Evolutionary conservation across 768 basidiomycete species (phyloP).

Genomic region (Termitomyces sp.): DNA sequence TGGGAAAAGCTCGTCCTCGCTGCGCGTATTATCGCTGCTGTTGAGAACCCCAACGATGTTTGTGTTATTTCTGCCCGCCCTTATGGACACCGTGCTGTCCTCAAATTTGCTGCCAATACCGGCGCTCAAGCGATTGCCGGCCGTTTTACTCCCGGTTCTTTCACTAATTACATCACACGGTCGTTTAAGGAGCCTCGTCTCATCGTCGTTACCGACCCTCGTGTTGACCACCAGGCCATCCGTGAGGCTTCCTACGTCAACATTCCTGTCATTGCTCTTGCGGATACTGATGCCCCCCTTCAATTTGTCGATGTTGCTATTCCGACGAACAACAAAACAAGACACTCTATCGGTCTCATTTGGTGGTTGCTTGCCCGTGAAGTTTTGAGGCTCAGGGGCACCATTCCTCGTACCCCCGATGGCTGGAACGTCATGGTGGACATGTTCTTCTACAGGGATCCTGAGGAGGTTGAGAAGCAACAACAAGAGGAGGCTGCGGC

Average conservation of each 20-base stretch:
- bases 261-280: slow-evolving; percentile 99
- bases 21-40: slow-evolving; percentile 94
- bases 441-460: slow-evolving; percentile 99
- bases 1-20: slow-evolving; percentile 99
- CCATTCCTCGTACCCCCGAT: slow-evolving; percentile 86
- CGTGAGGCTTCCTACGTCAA: slow-evolving; percentile 99
- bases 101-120: slow-evolving; percentile 97
- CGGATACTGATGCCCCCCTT: slow-evolving; percentile 97
- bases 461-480: slow-evolving; percentile 98
- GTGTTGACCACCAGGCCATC: slow-evolving; percentile 99
- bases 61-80: slow-evolving; percentile 98
- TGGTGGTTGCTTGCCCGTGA: slow-evolving; percentile 99
- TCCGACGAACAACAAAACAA: slow-evolving; percentile 99
- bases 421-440: slow-evolving; percentile 99
- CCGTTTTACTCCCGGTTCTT: slow-evolving; percentile 97
- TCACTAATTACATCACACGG: slow-evolving; percentile 99
- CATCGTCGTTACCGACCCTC: slow-evolving; percentile 97
- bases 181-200: slow-evolving; percentile 99
- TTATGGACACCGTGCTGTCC: slow-evolving; percentile 98
- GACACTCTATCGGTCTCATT: slow-evolving; percentile 94
- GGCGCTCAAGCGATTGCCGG: slow-evolving; percentile 99
- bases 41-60: slow-evolving; percentile 98
- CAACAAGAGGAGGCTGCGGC: slow-evolving; percentile 91
- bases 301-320: slow-evolving; percentile 98
- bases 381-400: slow-evolving; percentile 92